A percentile compares a stretch with the other conserved stretches of the same genome.
Evolutionary conservation across 768 basidiomycete species (phyloP).

Genomic region (Lactarius akahatsu): DNA sequence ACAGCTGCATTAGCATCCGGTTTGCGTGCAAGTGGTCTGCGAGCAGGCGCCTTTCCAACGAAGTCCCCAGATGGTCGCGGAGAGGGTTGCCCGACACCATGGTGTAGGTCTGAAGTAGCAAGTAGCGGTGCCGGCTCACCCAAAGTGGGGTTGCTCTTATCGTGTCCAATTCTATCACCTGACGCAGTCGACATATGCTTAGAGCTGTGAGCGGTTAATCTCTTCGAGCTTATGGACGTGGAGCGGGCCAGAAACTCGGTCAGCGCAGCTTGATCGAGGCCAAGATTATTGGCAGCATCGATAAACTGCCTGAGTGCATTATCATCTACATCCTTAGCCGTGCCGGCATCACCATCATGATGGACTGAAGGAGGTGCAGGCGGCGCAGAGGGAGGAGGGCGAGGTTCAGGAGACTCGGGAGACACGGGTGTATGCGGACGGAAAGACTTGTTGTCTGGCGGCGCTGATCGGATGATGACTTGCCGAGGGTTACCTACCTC

Average conservation of each 20-base stretch:
- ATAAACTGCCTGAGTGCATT: constrained; percentile 70
- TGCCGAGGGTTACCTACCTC: background rate
- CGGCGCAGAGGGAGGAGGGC: constrained; percentile 18
- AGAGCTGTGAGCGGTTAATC: constrained; percentile 45
- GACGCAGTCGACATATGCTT: constrained; percentile 44
- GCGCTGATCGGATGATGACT: constrained; percentile 21
- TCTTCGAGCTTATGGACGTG: constrained; percentile 55
- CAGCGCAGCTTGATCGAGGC: constrained; percentile 69
- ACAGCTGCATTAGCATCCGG: constrained; percentile 40
- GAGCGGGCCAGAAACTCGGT: constrained; percentile 73
- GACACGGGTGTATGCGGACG: constrained; percentile 19
- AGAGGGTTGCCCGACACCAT: constrained; percentile 16
- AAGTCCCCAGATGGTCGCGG: constrained; percentile 14
- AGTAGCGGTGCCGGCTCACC: constrained; percentile 23
- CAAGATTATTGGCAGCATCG: constrained; percentile 71
- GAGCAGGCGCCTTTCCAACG: constrained; percentile 20
- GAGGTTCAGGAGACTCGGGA: background rate
- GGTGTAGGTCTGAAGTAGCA: constrained; percentile 33
- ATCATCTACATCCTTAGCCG: constrained; percentile 39
- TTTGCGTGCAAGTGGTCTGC: constrained; percentile 17
- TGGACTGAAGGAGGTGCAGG: background rate
- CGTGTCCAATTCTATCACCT: constrained; percentile 31
- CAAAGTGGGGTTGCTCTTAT: constrained; percentile 5
- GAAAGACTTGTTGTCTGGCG: constrained; percentile 27
- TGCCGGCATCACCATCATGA: background rate